Conservation (phyloP, 1,284 basidiomycete species). For the Microstroma glucosiphilum region DNA sequence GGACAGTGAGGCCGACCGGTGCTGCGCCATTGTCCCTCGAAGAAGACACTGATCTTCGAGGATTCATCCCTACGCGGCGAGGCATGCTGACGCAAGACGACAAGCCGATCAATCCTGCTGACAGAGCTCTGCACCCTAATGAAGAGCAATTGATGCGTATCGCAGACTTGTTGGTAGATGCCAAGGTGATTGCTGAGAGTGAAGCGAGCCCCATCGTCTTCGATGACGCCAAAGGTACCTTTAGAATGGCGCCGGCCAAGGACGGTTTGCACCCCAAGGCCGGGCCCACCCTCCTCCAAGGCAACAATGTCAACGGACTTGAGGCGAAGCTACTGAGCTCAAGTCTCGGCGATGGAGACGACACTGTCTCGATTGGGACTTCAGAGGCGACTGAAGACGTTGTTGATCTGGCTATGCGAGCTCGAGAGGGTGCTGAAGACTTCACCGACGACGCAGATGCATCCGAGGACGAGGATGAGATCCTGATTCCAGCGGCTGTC, state of each 20-base stretch:
- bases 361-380: conserved; percentile 5
- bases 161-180: conserved; percentile 73
- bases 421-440: conserved; percentile 22
- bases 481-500: conserved; percentile 18
- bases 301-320: too few relatives aligned
- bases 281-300: too few relatives aligned
- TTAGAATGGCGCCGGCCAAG: conserved; percentile 9
- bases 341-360: neutral
- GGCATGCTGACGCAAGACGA: conserved; percentile 41
- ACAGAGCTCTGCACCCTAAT: conserved; percentile 69
- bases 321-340: conserved; percentile 10
- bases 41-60: conserved; percentile 83
- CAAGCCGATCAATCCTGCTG: conserved; percentile 27
- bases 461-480: conserved; percentile 17
- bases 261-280: neutral
- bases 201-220: conserved; percentile 51
- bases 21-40: conserved; percentile 61
- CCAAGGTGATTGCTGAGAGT: conserved; percentile 60
- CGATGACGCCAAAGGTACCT: conserved; percentile 33
- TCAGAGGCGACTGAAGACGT: conserved; percentile 35
- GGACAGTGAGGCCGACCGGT: conserved; percentile 52
- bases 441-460: conserved; percentile 21
- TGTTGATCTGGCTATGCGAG: conserved; percentile 41
- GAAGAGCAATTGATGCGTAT: conserved; percentile 92
- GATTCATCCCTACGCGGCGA: conserved; percentile 73